A percentile compares a stretch with the other conserved stretches of the same genome.
Conservation (phyloP, 192 early-diverging fungal species). For the Fimicolochytrium jonesii region DNA sequence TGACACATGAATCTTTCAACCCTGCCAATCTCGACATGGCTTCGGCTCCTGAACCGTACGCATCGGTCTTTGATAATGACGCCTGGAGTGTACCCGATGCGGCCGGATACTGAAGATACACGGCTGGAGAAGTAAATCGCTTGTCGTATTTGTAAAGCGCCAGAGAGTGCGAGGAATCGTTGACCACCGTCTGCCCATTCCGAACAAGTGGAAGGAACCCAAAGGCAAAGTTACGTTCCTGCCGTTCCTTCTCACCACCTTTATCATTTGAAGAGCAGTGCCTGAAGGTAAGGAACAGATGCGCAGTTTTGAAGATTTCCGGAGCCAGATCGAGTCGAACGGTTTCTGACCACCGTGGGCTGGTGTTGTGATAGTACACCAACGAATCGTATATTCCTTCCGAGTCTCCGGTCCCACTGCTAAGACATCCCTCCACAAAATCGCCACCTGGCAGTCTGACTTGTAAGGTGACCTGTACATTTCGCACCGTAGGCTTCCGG, state of each 20-base stretch:
- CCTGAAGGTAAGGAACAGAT: slow-evolving; percentile 57
- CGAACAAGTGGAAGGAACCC: slow-evolving; percentile 55
- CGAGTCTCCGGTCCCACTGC: slow-evolving; percentile 35
- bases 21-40: slow-evolving; percentile 23
- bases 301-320: slow-evolving; percentile 50
- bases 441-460: slow-evolving; percentile 53
- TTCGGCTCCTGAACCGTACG: slow-evolving; percentile 22
- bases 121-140: slow-evolving; percentile 25
- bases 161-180: slow-evolving; percentile 56
- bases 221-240: slow-evolving; percentile 57
- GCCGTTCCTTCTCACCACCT: slow-evolving; percentile 20
- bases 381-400: slow-evolving; percentile 49
- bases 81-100: slow-evolving; percentile 20
- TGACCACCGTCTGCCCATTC: slow-evolving; percentile 47
- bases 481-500: slow-evolving; percentile 38
- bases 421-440: slow-evolving; percentile 51
- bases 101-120: slow-evolving; percentile 47
- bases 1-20: slow-evolving; percentile 43
- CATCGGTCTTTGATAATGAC: slow-evolving; percentile 4
- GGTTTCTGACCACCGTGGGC: slow-evolving; percentile 61
- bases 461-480: slow-evolving; percentile 58
- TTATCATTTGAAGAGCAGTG: slow-evolving; percentile 33
- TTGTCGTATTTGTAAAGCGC: slow-evolving; percentile 61
- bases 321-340: slow-evolving; percentile 58
- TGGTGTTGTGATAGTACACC: slow-evolving; percentile 56